These are phyloP conservation scores for Diplodia seriata DNA, from an alignment of 2,329 filamentous ascomycete species.

Conservation along the genomic window DNA sequence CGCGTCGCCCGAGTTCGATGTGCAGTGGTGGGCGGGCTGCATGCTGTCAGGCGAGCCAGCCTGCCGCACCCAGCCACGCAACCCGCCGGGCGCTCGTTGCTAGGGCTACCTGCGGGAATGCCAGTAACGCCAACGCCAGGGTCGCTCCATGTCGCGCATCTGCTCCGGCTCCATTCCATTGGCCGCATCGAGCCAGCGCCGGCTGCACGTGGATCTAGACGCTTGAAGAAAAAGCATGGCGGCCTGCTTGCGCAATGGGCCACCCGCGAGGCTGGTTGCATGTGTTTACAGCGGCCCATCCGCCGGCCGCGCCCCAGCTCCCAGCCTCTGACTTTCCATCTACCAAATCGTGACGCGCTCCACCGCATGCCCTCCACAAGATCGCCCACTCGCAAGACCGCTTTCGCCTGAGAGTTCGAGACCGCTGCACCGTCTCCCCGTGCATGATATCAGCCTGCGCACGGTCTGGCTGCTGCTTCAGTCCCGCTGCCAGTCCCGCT, in stretches of 20 bases:
- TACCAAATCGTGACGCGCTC: conserved; percentile 15
- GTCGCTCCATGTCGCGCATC: conserved; percentile 30
- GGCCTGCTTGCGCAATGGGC: conserved; percentile 1
- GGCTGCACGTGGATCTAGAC: conserved; percentile 27
- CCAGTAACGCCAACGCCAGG: conserved; percentile 25
- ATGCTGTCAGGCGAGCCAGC: neutral
- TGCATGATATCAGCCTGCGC: conserved; percentile 23
- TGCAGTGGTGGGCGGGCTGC: neutral
- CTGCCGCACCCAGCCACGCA: conserved; percentile 24
- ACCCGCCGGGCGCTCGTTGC: conserved; percentile 9
- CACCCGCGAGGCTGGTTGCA: conserved; percentile 19
- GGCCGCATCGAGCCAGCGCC: conserved; percentile 3
- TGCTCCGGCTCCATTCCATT: conserved; percentile 23
- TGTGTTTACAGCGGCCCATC: conserved; percentile 32
- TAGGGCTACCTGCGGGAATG: conserved; percentile 26
- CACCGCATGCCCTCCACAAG: conserved; percentile 1
- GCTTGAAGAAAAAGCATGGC: neutral
- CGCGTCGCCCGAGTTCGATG: neutral
- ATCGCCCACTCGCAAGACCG: conserved; percentile 5
- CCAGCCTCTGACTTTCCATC: conserved; percentile 26
- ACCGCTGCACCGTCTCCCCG: neutral
- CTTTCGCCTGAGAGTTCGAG: conserved; percentile 4
- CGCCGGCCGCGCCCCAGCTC: conserved; percentile 12
- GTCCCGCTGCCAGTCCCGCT: neutral
- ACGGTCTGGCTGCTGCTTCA: neutral